Conservation (phyloP, 768 basidiomycete species). For the Dentipellis fragilis region DNA sequence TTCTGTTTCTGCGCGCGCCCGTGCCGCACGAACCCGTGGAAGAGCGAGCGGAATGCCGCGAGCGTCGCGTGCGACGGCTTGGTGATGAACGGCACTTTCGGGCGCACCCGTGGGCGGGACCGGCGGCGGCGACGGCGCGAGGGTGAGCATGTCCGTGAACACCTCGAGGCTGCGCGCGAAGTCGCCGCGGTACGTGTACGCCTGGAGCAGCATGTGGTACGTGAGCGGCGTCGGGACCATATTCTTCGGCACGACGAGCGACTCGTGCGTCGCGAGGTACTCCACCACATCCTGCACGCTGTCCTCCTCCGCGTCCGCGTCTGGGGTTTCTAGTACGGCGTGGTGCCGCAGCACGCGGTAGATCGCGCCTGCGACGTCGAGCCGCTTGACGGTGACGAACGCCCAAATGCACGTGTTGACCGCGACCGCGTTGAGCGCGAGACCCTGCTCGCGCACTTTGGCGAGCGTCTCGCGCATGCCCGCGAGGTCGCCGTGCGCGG, state of each 20-base stretch:
- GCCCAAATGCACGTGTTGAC: constrained; percentile 67
- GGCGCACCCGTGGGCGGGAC: constrained; percentile 23
- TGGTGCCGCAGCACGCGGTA: constrained; percentile 58
- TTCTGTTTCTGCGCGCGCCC: constrained; percentile 22
- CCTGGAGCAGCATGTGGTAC: constrained; percentile 60
- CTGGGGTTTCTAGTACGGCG: constrained; percentile 24
- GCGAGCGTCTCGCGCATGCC: constrained; percentile 47
- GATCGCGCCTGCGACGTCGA: constrained; percentile 48
- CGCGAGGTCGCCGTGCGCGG: constrained; percentile 32
- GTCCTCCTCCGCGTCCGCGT: constrained; percentile 24
- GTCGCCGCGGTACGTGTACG: constrained; percentile 62
- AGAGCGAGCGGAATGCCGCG: constrained; percentile 58
- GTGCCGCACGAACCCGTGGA: constrained; percentile 64
- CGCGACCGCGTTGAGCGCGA: constrained; percentile 52
- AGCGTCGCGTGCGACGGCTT: constrained; percentile 29
- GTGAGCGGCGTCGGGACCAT: constrained; percentile 55
- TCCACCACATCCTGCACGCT: constrained; percentile 22
- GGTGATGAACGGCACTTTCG: constrained; percentile 16
- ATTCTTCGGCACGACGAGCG: constrained; percentile 30
- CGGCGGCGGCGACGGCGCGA: constrained; percentile 19
- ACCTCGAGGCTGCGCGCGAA: constrained; percentile 43
- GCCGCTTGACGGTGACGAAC: constrained; percentile 39
- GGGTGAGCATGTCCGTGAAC: constrained; percentile 59
- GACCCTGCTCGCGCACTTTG: constrained; percentile 38
- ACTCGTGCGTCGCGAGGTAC: constrained; percentile 32